Base-by-base conservation (phyloP, 192 early-diverging fungal genomes). In the Umbelopsis sp. region DNA sequence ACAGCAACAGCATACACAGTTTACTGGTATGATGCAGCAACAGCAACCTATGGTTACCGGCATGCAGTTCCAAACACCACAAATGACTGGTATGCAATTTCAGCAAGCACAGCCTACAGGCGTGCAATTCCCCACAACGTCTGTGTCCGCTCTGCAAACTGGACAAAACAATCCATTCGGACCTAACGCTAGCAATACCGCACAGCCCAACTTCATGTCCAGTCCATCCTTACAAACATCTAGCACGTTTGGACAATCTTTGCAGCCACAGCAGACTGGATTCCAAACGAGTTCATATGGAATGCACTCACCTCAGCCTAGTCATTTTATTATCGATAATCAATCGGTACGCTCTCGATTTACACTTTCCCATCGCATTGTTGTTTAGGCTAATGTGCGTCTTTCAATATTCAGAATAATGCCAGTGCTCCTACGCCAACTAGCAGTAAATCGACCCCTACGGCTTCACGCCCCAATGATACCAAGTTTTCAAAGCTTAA, bases 31-130 rank as follows among this genome's bases (percentile, higher is more conserved):
- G 56, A 36, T 62, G 56, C 56, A 62, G 26, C 56, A 62, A 62
- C 56, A 62, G 26, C 56, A 62, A 62, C 56, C 56, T 31, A 62
- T 62, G 56, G 17, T 62, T 3, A 68, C 66, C 17, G 62, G 65
- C 11, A 68, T 69, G 62, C 74, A 56, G 22, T 69, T 45, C 24
- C 69, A 76, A 65, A 66, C 38, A 22, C 75, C 62, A 44, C 75
- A 77, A 51, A 47, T 71, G 65, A 71, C 65, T 26, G 50, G 65
- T 16, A 65, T 69, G 22, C 67, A 59, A 6, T 62, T 21, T 22
- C 47, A 69, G 29, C 44, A 62, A 34, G 29, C 56, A 34, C 56
- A 62, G 31, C 56, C 56, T 1, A 62, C 56, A 0, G 56, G 56
- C 29, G 34, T 62, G 56, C 38, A 50, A 20, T 71, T 71, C 24